Evolutionary conservation across 345 rosid species (phyloP), one percentile per base, ranked within the genome.

Genomic region (Gossypium anomalum): DNA sequence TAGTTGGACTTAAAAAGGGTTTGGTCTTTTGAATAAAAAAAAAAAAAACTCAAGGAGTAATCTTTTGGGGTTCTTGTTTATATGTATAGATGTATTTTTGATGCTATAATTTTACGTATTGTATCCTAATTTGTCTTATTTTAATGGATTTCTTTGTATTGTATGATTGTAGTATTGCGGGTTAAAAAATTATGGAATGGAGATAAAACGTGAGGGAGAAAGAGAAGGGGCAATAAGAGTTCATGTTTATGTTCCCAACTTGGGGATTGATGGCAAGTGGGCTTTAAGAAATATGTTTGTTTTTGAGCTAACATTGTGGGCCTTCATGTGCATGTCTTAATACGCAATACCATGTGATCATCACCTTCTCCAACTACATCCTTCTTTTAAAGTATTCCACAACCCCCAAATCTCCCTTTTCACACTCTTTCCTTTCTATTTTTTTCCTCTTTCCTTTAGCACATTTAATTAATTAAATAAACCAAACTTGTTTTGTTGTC

Each of bases 271-370:
- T 66, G 74, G 79, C 88, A 87, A 87, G 89, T 89, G 93, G 87
- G 85, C 79, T 80, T 79, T 41, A 72, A 72, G 83, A 83, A 75
- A 76, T 65, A 73, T 93, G 98, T 88, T 89, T 71, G 89, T 84
- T 82, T 74, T 78, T 79, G 76, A 76, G 86, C 77, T 52, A 85
- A 86, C 98, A 89, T 76, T 76, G 93, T 85, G 98, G 89, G 88
- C 93, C 93, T 84, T 77, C 64, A 59, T 86, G 89, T 86, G 88
- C 78, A 84, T 74, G 85, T 82, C 89, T 84, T 81, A 67, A 80
- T 82, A 74, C 82, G 78, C 93, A 85, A 53, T 79, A 71, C 88
- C 93, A 89, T 87, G 93, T 91, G 95, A 85, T 85, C 78, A 66
- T 80, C 57, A 72, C 80, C 83, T 29, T 22, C 61, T 62, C 43